Base-by-base conservation (phyloP, 768 basidiomycete genomes). In the Wakefieldia striispora region DNA sequence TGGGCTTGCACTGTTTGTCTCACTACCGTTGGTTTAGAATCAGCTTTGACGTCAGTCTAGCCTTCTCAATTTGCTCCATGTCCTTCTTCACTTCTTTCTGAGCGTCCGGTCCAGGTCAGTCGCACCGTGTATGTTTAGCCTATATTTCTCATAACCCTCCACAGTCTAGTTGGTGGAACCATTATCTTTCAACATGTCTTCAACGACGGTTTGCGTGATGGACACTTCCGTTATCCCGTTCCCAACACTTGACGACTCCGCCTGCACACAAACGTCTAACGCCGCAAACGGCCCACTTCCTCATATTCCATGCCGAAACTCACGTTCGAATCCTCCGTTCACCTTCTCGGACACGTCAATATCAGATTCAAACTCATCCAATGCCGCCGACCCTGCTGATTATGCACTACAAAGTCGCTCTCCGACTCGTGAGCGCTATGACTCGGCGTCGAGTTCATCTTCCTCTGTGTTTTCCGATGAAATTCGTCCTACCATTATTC, bases 201-300 rank as follows among this genome's bases (percentile, higher is more conserved):
- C 55, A 13, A 59, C 67, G 36, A 53, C 63, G 53, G 26, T 55
- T 42, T 53, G 64, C 60, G 41, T 55, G 37, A 57, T 60, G 45
- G 57, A 62, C 50, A 59, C 50, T 19, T 58, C 60, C 58, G 59
- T 53, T 43, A 59, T 62, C 50, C 61, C 58, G 52, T 67, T 55
- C 54, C 69, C 58, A 36, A 58, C 35, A 20, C 48, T 64, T 45
- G 61, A 24, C 42, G 61, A 24, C 42, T 58, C 54, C 37, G 43
- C 49, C 51, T 61, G 64, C 47, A 59, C 61, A 40, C 70, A 69
- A 40, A 63, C 70, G 50, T 69, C 80, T 36, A 87, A 83, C 65
- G 66, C 73, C 26, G 82, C 86, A 27, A 76, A 79, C 3, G 70
- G 71, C 8, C 77, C 84, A 47, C 76, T 86, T n/a, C 84, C 85